Base-by-base conservation (phyloP, 108 stramenopile species). In the Skeletonema menzelii region DNA sequence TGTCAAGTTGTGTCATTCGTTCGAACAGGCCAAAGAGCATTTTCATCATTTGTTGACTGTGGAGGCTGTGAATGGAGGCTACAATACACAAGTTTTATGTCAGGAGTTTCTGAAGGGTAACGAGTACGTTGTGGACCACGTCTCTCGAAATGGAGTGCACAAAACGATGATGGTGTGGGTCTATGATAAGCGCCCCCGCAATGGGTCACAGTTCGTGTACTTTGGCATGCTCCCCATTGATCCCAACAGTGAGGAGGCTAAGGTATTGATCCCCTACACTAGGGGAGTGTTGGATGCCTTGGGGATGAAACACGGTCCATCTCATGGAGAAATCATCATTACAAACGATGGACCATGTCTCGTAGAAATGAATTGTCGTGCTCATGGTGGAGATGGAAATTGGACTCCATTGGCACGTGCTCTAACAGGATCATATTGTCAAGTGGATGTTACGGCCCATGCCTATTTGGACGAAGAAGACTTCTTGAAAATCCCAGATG, bases 301-400 rank as follows among this genome's bases (percentile, higher is more conserved):
- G 28, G 89, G 88, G 57, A 68, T 93, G 75, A 85, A 70, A 17
- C 79, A 80, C 24, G 79, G 79, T 32, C 87, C 84, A 38, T 81
- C 88, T 34, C 96, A 87, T 63, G 81, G 80, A 11, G 93, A 95
- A 75, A 78, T 92, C 31, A 92, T 92, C 72, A 82, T 94, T 65
- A 91, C 93, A 10, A 38, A 72, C 0, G 88, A 86, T 32, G 95
- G 91, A 26, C 95, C 96, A 15, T 97, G 95, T 75, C 84, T 98
- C 3, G 96, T 98, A 1, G 97, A 97, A 75, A 95, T 97, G 79
- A 97, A 97, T 49, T 91, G 95, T 65, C 87, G 97, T 35, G 90
- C 90, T 55, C 97, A 97, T 70, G 97, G 97, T 10, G 97, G 97
- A 55, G 93, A 97, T 73, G 97, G 97, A 35, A 96, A 87, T 20